Evolutionary conservation across 768 basidiomycete genomes (phyloP).

Genomic region (Mrakia blollopis): DNA sequence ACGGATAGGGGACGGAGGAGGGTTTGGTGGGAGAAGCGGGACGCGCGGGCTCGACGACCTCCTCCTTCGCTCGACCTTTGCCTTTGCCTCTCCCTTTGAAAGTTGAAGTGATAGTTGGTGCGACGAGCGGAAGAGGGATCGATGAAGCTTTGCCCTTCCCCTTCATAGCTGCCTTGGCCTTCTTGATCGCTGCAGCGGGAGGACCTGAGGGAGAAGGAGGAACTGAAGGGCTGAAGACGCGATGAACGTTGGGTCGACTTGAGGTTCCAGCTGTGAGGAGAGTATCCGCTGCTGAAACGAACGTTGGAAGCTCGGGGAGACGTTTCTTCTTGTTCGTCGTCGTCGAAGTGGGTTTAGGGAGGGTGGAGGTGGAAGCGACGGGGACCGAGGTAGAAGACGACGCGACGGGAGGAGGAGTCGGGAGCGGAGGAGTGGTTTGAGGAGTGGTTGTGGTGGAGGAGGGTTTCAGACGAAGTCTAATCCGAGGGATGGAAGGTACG

Average conservation of each 20-base stretch:
- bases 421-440: neutral
- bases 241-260: constrained; percentile 24
- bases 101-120: neutral
- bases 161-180: constrained; percentile 13
- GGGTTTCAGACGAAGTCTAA: constrained; percentile 3
- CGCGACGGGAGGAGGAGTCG: neutral
- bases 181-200: neutral
- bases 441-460: neutral
- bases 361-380: neutral
- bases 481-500: neutral
- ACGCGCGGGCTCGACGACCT: neutral
- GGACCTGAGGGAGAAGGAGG: neutral
- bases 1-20: neutral
- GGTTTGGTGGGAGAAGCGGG: neutral
- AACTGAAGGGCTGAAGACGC: constrained; percentile 13
- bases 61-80: constrained; percentile 10
- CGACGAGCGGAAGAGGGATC: neutral
- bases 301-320: neutral
- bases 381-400: neutral
- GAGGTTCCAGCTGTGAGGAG: constrained; percentile 30
- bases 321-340: constrained; percentile 17
- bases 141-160: neutral
- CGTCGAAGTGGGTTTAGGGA: neutral
- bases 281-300: constrained; percentile 13
- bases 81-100: constrained; percentile 17